These are phyloP conservation scores for Cytospora leucostoma DNA, from an alignment of 2,329 filamentous ascomycete genomes.

Conservation along the genomic window DNA sequence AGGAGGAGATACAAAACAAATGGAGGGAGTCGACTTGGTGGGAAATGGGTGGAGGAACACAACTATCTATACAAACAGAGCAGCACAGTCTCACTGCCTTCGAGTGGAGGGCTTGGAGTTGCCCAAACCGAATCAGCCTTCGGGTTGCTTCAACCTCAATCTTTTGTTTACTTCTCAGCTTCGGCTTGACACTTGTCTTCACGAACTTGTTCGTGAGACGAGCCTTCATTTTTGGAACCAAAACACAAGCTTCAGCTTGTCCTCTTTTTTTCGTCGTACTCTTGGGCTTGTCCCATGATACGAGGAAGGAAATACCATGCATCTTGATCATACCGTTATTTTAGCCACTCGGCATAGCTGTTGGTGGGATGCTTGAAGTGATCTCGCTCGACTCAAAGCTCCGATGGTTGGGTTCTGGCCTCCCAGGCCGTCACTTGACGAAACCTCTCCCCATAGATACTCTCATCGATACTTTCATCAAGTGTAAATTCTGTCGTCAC, in stretches of 20 bases:
- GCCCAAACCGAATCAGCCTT: neutral
- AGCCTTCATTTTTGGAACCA: conserved; percentile 13
- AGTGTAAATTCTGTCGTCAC: too few species aligned
- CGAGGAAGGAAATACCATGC: conserved; percentile 50
- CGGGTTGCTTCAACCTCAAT: conserved; percentile 6
- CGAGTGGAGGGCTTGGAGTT: conserved; percentile 7
- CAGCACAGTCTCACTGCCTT: conserved; percentile 15
- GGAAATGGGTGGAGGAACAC: conserved; percentile 3
- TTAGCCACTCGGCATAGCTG: neutral
- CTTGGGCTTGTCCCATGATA: conserved; percentile 48
- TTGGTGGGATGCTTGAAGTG: neutral
- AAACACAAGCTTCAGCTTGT: neutral
- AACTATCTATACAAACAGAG: neutral
- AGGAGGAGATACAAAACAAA: conserved; percentile 8
- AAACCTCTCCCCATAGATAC: neutral
- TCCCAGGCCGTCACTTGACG: neutral
- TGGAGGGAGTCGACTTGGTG: neutral
- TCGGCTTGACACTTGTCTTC: conserved; percentile 17
- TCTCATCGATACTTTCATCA: too few species aligned
- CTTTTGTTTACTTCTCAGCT: conserved; percentile 16
- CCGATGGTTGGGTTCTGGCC: neutral
- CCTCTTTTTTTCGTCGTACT: conserved; percentile 57
- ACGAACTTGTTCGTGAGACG: conserved; percentile 15
- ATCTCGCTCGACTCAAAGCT: neutral
- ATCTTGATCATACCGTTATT: neutral